phyloP scores from a whole-genome alignment of 2,329 filamentous ascomycete species.

The Westerdykella aurantiaca region DNA sequence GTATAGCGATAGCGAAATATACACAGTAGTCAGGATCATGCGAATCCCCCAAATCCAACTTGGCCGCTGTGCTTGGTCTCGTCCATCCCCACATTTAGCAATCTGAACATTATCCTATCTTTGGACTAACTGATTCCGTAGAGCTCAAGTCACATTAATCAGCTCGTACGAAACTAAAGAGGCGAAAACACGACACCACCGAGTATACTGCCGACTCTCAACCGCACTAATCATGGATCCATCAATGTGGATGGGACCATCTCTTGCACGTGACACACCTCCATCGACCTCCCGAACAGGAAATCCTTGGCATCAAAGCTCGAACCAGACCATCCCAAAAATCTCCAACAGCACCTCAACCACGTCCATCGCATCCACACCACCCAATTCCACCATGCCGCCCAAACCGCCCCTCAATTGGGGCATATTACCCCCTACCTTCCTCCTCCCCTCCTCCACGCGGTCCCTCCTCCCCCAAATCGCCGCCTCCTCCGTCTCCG shows the following conservation, averaged over 20 bases:
- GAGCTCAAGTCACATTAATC: neutral
- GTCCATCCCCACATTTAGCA: no score
- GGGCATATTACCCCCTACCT: conserved; percentile 24
- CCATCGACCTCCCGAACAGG: neutral
- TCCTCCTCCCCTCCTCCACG: conserved; percentile 25
- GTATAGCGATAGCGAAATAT: no score
- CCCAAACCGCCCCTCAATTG: conserved; percentile 31
- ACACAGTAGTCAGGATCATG: no score
- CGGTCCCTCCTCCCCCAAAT: conserved; percentile 17
- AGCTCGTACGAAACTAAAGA: neutral
- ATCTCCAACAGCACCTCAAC: conserved; percentile 1
- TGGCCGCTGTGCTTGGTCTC: no score
- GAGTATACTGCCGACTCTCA: neutral
- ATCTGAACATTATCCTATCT: neutral
- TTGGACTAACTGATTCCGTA: neutral
- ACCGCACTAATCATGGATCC: no score
- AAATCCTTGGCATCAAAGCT: conserved; percentile 2
- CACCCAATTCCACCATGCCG: conserved; percentile 23
- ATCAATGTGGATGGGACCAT: neutral
- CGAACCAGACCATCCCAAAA: conserved; percentile 1
- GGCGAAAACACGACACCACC: no score
- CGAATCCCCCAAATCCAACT: no score
- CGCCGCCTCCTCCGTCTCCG: conserved; percentile 12
- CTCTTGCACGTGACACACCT: conserved; percentile 1
- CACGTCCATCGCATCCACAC: conserved; percentile 4